phyloP scores from a whole-genome alignment of 164 flowering plant genomes.

The Kalanchoe fedtschenkoi region DNA sequence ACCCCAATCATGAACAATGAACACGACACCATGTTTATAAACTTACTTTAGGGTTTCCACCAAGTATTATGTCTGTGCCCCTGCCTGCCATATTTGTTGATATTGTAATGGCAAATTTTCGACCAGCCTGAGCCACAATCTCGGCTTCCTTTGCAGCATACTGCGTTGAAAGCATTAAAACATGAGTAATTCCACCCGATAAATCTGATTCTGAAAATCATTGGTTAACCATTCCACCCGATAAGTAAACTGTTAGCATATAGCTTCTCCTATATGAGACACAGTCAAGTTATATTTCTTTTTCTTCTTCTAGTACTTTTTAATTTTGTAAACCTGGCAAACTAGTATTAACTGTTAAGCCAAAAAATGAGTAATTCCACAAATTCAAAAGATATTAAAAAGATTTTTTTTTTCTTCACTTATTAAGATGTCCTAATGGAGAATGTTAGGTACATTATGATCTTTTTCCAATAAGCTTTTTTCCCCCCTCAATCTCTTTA shows the following conservation, averaged over 20 bases:
- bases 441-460: no score
- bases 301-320: no score
- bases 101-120: conserved; percentile 84
- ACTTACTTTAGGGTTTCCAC: conserved; percentile 93
- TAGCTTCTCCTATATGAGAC: no score
- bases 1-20: not conserved
- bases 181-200: not conserved
- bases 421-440: no score
- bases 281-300: no score
- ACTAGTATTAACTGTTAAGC: no score
- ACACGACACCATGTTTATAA: not conserved
- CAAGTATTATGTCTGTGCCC: conserved; percentile 94
- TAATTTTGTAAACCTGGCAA: no score
- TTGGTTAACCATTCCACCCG: not conserved
- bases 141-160: conserved; percentile 98
- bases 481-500: no score
- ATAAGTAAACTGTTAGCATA: not conserved
- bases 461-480: no score
- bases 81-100: conserved; percentile 99
- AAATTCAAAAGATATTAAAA: not conserved
- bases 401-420: no score
- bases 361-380: not conserved
- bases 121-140: conserved; percentile 90
- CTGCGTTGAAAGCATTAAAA: conserved; percentile 23
- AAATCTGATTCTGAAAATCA: not conserved